A percentile compares a stretch with the other conserved stretches of the same genome.
These are phyloP conservation scores for Beauveria australis DNA, from an alignment of 2,329 filamentous ascomycete species.

Conservation along the genomic window DNA sequence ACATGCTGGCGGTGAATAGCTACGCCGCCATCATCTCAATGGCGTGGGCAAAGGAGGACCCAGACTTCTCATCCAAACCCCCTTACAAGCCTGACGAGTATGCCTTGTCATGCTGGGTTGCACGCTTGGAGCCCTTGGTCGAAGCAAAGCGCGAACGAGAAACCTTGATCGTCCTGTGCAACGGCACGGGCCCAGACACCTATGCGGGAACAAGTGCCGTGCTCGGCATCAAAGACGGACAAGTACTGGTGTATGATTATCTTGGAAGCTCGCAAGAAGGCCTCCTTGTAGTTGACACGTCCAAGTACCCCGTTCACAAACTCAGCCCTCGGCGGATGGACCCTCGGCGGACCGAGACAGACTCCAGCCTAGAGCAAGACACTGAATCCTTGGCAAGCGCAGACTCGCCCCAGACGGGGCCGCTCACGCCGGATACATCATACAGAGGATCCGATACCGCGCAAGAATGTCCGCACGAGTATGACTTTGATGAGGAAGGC, in stretches of 20 bases:
- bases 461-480: not conserved
- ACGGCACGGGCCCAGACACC: slow-evolving; percentile 60
- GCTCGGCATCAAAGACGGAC: slow-evolving; percentile 55
- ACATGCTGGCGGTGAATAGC: slow-evolving; percentile 43
- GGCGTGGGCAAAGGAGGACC: slow-evolving; percentile 63
- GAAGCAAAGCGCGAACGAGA: slow-evolving; percentile 40
- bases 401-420: not conserved
- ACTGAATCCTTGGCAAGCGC: too few species aligned
- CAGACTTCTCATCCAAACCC: slow-evolving; percentile 38
- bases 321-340: slow-evolving; percentile 18
- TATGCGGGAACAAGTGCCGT: slow-evolving; percentile 72
- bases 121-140: slow-evolving; percentile 48
- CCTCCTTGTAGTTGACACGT: slow-evolving; percentile 60
- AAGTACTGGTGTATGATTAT: slow-evolving; percentile 60
- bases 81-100: slow-evolving; percentile 60
- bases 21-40: slow-evolving; percentile 63
- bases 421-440: not conserved
- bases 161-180: slow-evolving; percentile 62
- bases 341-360: not conserved
- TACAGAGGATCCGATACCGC: not conserved
- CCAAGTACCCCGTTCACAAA: slow-evolving; percentile 34
- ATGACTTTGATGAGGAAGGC: not conserved
- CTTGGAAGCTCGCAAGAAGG: slow-evolving; percentile 63
- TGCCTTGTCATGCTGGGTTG: slow-evolving; percentile 68
- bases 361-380: not conserved